Base-by-base conservation (phyloP, 2,329 filamentous ascomycete genomes). In the Alternaria dauci region DNA sequence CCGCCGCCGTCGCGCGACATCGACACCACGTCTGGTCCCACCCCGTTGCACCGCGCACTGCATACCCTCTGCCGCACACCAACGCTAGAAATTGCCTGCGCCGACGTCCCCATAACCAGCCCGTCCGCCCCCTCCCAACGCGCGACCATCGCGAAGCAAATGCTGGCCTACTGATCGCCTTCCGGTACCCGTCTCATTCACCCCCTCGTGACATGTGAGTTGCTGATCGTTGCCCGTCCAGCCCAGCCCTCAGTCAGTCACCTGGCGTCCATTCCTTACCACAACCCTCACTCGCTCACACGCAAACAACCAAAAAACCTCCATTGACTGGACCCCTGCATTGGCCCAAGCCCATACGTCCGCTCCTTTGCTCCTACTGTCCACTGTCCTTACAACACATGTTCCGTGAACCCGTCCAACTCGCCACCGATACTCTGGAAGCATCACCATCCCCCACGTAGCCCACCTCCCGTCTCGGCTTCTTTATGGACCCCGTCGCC, bases 231-330 rank as follows among this genome's bases (percentile, higher is more conserved):
- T 62, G 58, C 58, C 57, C 26, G 34, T 58, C 62, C 62, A 72
- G 71, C 62, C 63, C 67, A 61, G 69, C 71, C 62, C 66, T 68
- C 66, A 71, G 76, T 74, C 76, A 76, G 73, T 73, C 71, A 59
- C 68, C 74, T 76, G 76, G 77, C 77, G 76, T 80, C 78, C 78
- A 66, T 70, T 79, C 77, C 67, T 78, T 79, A 80, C 74, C 69
- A 78, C 72, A 72, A 72, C 69, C 63, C 62, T 72, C 73, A 53
- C 72, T 74, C 71, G 67, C 66, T 56, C 20, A 53, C 55, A 67
- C 48, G 48, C 64, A 42, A 54, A 52, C 61, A 8, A 14, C 39
- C 12, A 20, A 43, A 50, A 28, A 43, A 50, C 26, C 66, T 76
- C 75, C 76, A 78, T 78, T 77, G 75, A 76, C 69, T 76, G 76